phyloP scores from a whole-genome alignment of 2,329 filamentous ascomycete genomes.

The Xylariaceae sp. region DNA sequence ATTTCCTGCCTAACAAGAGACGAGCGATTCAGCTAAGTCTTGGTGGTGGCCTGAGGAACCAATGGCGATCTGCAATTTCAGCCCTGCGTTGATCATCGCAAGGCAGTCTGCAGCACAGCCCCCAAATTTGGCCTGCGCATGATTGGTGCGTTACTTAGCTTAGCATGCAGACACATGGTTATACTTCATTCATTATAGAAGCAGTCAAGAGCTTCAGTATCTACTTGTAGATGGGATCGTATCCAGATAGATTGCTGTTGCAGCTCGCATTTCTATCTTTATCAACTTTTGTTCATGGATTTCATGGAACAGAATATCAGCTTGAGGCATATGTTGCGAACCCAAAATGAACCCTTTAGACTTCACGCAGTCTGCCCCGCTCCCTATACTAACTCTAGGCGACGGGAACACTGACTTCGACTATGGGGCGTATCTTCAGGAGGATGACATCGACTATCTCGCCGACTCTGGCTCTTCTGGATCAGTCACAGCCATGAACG shows the following conservation, averaged over 20 bases:
- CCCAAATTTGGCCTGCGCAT: constrained; percentile 12
- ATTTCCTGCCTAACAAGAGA: neutral
- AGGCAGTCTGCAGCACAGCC: constrained; percentile 18
- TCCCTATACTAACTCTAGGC: constrained; percentile 20
- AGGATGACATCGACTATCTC: constrained; percentile 15
- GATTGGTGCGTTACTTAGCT: constrained; percentile 11
- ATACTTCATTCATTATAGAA: too few relatives aligned
- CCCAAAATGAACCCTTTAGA: constrained; percentile 20
- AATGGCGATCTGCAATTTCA: constrained; percentile 13
- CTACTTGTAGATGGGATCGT: too few relatives aligned
- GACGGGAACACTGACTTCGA: constrained; percentile 17
- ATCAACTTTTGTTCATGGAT: neutral
- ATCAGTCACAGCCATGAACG: constrained; percentile 15
- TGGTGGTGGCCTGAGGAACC: constrained; percentile 5
- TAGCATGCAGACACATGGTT: too few relatives aligned
- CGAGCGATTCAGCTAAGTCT: constrained; percentile 10
- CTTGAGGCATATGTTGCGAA: constrained; percentile 3
- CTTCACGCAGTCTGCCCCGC: constrained; percentile 12
- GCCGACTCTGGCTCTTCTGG: constrained; percentile 16
- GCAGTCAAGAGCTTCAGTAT: too few relatives aligned
- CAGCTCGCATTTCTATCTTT: constrained; percentile 10
- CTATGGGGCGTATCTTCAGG: constrained; percentile 20
- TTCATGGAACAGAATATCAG: neutral
- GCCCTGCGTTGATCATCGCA: constrained; percentile 6
- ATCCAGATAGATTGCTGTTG: neutral